Base-by-base conservation (phyloP, 805 yeast genomes). In the Sugiyamaella boreocaroliniensis region DNA sequence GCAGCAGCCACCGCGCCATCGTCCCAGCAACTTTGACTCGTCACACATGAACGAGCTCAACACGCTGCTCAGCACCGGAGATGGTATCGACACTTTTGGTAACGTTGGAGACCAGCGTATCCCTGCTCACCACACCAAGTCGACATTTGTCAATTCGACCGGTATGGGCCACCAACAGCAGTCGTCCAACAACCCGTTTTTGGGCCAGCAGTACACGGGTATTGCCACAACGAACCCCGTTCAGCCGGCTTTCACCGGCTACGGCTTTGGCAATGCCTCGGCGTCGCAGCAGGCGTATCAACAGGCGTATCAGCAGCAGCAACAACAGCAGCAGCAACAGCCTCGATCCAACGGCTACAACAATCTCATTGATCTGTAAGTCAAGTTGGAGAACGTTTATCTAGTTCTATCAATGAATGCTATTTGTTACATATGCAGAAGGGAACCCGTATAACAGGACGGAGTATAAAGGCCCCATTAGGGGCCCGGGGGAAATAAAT, bases 41-140 rank as follows among this genome's bases (percentile, higher is more conserved):
- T 61, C 48, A 5, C 69, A 67, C 70, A 79, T 76, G 74, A 89
- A 61, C 56, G 90, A 86, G 55, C 77, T 92, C 64, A 89, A 89
- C 71, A 77, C 79, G 50, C 74, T 90, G 51, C 73, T 92, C 58
- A 88, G 93, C 11, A 79, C 81, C 44, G 97, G 96, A 29, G 87
- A 96, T 0, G 97, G 96, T 32, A 75, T 89, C 53, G 99, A 90
- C 71, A 90, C 97, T 0, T 93, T 87, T 68, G 96, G 96, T 66
- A 89, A 88, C 68, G 82, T 85, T 15, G 96, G 96, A 51, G 83
- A 81, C 18, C 68, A 81, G 7, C 82, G 97, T 71, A 79, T 92
- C 51, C 96, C 98, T 2, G 95, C 95, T 45, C 97, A 92, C 64
- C 92, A 86, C 67, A 92, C 97, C 1, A 80, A 79, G 59, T 82